Base-by-base conservation (phyloP, 1,139 yeast genomes). In the Ogataea hybrid region DNA sequence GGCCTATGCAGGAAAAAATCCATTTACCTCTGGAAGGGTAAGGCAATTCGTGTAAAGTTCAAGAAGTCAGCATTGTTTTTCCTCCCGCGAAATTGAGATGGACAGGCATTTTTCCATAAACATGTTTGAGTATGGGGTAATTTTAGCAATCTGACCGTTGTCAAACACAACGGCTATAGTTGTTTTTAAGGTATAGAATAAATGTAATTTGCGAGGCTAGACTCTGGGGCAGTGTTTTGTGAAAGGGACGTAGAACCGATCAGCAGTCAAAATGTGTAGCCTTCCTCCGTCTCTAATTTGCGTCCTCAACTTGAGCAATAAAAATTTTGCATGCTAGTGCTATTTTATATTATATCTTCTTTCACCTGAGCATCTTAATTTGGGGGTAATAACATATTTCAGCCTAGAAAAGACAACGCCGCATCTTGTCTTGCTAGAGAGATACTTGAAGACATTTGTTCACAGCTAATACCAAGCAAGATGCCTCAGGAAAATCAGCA, bases 21-120 rank as follows among this genome's bases (percentile, higher is more conserved):
- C 32, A 14, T 27, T 28, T 14, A 18, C 28, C 7, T 21, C 32
- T 27, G 33, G 37, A 14, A 38, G 37, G 16, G 32, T 38, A 17
- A 38, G 41, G 28, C 37, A 38, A 35, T 32, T 38, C 20, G 41
- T 38, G 14, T 38, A 28, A 29, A 28, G 18, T 28, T 20, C 32
- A 22, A 25, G 30, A 14, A 12, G 7, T 9, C 25, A 6, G 15
- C 12, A 22, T 15, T 9, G 21, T 28, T 28, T 15, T 28, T 15
- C 16, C 16, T 17, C 7, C 21, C 31, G 31, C n/a, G 20, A 28
- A 11, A 15, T 28, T 28, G 31, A 11, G 31, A 15, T 15, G 17
- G 10, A 12, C 15, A 15, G n/a, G 31, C n/a, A 11, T 11, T 15
- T 6, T 28, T 30, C 25, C 31, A 14, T 32, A 32, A 31, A 32